Conservation (phyloP, 2,329 filamentous ascomycete genomes). For the Seiridium unicorne region DNA sequence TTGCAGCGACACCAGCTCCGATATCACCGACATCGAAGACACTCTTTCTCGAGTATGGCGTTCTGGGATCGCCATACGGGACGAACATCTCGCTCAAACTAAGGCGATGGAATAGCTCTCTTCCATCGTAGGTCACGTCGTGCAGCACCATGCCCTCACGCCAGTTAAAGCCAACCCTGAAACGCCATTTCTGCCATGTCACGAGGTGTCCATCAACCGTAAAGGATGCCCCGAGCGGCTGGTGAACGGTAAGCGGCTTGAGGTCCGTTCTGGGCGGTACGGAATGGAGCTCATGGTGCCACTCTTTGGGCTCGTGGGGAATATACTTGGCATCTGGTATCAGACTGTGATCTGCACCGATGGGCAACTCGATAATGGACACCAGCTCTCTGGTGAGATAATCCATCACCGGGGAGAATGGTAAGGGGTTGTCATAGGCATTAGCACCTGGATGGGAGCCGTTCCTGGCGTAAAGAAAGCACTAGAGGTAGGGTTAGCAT, state of each 20-base stretch:
- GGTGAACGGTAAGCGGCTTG: slow-evolving; percentile 71
- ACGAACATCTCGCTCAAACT: slow-evolving; percentile 62
- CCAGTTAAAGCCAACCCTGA: slow-evolving; percentile 61
- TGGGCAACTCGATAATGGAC: slow-evolving; percentile 47
- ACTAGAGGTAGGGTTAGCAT: neutral
- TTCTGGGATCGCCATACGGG: slow-evolving; percentile 60
- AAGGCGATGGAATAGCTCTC: slow-evolving; percentile 58
- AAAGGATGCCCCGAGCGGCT: slow-evolving; percentile 43
- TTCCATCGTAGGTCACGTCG: slow-evolving; percentile 58
- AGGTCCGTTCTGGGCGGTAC: slow-evolving; percentile 46
- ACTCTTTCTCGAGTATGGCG: slow-evolving; percentile 63
- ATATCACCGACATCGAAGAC: slow-evolving; percentile 70
- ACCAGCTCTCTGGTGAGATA: slow-evolving; percentile 52
- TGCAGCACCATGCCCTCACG: slow-evolving; percentile 62
- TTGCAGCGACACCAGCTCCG: slow-evolving; percentile 61
- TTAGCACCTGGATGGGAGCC: neutral
- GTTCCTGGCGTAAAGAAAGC: neutral
- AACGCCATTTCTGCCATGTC: slow-evolving; percentile 49
- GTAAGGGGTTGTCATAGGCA: neutral
- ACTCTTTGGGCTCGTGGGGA: slow-evolving; percentile 31
- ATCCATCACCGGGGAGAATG: slow-evolving; percentile 50
- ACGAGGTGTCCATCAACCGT: slow-evolving; percentile 26
- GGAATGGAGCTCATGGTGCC: slow-evolving; percentile 48
- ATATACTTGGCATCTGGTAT: neutral
- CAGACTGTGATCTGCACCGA: neutral